Evolutionary conservation across 2,329 filamentous ascomycete species (phyloP), one percentile per base, ranked within the genome.

Genomic region (Aspergillus pseudoterreus): DNA sequence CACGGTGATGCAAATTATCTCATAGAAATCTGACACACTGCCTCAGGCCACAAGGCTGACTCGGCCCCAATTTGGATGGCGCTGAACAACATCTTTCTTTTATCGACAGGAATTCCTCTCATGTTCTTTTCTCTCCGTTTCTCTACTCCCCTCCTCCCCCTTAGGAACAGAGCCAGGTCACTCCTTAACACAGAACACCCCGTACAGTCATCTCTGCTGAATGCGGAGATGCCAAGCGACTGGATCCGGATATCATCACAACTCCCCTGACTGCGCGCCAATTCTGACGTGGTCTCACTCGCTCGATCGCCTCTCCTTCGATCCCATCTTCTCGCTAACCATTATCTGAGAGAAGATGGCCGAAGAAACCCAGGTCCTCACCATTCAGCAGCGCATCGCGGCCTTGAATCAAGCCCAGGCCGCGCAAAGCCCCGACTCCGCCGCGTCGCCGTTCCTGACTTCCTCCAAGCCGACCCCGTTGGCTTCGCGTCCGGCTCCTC

Each of bases 381-480:
- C 74, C 11, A 72, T 77, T 42, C 72, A 76, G 57, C 65, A 75
- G 59, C 71, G 75, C 43, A 76, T 77, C 51, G 71, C 71, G 49
- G 70, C 73, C 32, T 63, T 77, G 49, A 76, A 76, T 53, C 68
- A 70, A 52, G 66, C 71, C 38, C 74, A 76, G 55, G 60, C 72
- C 49, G 69, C 67, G 45, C 66, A 68, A 46, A 61, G 64, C 41
- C 61, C 64, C 50, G 63, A 66, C 43, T 63, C 57, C 42, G 41
- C 59, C 52, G 59, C 63, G 55, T 64, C 66, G 43, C 54, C 62
- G 43, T 55, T 63, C 48, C 57, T 59, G 50, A 63, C 52, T 41
- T 5, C 14, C 15, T 60, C 61, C 33, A 53, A 59, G 47, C 56
- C 64, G 36, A 59, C 57, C 17, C 50, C 53, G 6, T 55, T 58